phyloP scores from a whole-genome alignment of 225 moss, liverwort and hornwort genomes.

The Pseudoscleropodium purum region DNA sequence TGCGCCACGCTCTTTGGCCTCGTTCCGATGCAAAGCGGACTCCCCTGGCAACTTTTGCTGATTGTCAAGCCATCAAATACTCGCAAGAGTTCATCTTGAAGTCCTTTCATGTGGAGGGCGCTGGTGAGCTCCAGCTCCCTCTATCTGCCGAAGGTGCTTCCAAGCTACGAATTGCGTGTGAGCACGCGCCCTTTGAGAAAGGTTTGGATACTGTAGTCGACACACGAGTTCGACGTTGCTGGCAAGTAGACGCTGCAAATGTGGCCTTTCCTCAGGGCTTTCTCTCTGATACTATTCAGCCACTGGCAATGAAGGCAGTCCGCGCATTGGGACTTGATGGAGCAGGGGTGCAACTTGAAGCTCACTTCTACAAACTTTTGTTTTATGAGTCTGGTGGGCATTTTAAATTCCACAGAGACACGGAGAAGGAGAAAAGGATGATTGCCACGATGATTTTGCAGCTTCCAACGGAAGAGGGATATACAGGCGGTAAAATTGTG shows the following conservation, averaged over 20 bases:
- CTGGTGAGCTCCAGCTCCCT: slow-evolving; percentile 12
- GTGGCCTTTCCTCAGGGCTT: slow-evolving; percentile 7
- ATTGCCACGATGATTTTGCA: slow-evolving; percentile 10
- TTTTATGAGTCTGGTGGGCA: background rate
- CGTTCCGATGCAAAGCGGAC: background rate
- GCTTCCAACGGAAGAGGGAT: slow-evolving; percentile 4
- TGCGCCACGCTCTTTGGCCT: background rate
- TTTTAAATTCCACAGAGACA: slow-evolving; percentile 2
- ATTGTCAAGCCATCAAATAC: background rate
- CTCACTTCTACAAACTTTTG: background rate
- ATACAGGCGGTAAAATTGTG: slow-evolving; percentile 1
- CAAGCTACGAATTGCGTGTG: background rate
- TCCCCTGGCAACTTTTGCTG: background rate
- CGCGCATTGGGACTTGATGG: background rate
- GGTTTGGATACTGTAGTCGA: background rate
- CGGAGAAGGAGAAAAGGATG: slow-evolving; percentile 6
- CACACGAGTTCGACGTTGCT: background rate
- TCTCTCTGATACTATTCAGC: background rate
- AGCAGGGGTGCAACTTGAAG: background rate
- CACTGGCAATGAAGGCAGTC: background rate
- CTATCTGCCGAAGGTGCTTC: background rate
- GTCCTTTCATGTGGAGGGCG: slow-evolving; percentile 11
- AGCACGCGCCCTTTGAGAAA: background rate
- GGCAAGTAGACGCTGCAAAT: slow-evolving; percentile 11
- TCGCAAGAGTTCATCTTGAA: background rate